A percentile compares a stretch with the other conserved stretches of the same genome.
Conservation (phyloP, 495 filamentous ascomycete genomes). For the Penicillium bovifimosum region DNA sequence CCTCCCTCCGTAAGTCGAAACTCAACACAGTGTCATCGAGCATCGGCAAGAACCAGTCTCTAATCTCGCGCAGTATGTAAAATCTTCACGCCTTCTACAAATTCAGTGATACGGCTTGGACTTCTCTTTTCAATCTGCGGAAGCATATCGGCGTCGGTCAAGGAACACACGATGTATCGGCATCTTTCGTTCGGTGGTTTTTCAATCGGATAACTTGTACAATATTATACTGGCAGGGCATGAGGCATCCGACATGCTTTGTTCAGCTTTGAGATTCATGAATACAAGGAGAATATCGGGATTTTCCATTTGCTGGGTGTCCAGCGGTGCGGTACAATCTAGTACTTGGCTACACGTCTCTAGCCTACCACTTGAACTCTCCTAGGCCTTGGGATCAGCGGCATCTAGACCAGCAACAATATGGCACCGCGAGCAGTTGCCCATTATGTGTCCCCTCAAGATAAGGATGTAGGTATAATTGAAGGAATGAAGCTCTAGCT, state of each 20-base stretch:
- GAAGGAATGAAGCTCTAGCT: too few species aligned
- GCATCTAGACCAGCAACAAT: too few species aligned
- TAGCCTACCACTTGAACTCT: too few species aligned
- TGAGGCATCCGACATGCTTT: slow-evolving; percentile 7
- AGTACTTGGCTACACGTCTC: not conserved
- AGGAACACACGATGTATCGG: slow-evolving; percentile 12
- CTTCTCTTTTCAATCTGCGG: slow-evolving; percentile 5
- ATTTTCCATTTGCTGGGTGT: slow-evolving; percentile 3
- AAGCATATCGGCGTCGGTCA: slow-evolving; percentile 25
- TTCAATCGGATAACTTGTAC: slow-evolving; percentile 22
- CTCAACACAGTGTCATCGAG: not conserved
- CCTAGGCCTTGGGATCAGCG: too few species aligned
- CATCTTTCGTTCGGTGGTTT: slow-evolving; percentile 12
- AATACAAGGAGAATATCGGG: slow-evolving; percentile 13
- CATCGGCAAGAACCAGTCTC: not conserved
- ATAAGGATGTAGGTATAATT: too few species aligned
- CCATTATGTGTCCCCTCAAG: too few species aligned
- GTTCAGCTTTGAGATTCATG: slow-evolving; percentile 15
- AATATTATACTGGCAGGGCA: slow-evolving; percentile 19
- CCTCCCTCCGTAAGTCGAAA: slow-evolving; percentile 59
- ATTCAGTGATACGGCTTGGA: slow-evolving; percentile 9
- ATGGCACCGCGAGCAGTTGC: too few species aligned
- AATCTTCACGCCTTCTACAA: slow-evolving; percentile 6
- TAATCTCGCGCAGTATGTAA: slow-evolving; percentile 24
- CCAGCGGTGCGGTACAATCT: not conserved